Base-by-base conservation (phyloP, 768 basidiomycete species). In the Rhodotorula taiwanensis region DNA sequence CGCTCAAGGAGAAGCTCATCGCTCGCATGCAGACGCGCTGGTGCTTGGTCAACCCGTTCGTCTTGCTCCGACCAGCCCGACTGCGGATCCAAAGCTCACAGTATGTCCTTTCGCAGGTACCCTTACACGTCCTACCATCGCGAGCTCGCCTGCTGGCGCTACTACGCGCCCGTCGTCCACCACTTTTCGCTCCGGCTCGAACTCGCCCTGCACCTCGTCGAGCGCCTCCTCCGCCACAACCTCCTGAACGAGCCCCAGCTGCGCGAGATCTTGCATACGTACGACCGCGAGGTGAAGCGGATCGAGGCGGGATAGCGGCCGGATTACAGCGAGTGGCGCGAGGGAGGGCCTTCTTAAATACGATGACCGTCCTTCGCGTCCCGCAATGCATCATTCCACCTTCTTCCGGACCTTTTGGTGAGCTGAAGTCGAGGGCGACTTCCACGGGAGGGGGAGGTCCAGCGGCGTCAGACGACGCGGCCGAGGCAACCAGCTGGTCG, bases 1-100 rank as follows among this genome's bases (percentile, higher is more conserved):
- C 52, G 11, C 18, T 21, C 2, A 23, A 21, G 8, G 53, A 61
- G 23, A 55, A 42, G 11, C 28, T 61, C 8, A 34, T 61, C 23
- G 30, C 34, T 2, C 53, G 60, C 11, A 31, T 20, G 23, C 31
- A 55, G 30, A 43, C 33, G 31, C 47, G 61, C 10, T 55, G 45
- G 50, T 21, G n/a, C 16, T 23, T 62, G 6, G n/a, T 62, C 39
- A 62, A 62, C 48, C 55, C 61, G 61, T 62, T 3, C 53, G 60
- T 21, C 7, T 13, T 27, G 25, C 28, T 28, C 21, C 10, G 3
- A n/a, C n/a, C n/a, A n/a, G n/a, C n/a, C n/a, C n/a, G n/a, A n/a
- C n/a, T n/a, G n/a, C n/a, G n/a, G n/a, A n/a, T n/a, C n/a, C n/a
- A n/a, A n/a, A n/a, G 15, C 5, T 30, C 5, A 23, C 27, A 5